phyloP scores from a whole-genome alignment of 768 basidiomycete genomes.

The Podaxis sp. region DNA sequence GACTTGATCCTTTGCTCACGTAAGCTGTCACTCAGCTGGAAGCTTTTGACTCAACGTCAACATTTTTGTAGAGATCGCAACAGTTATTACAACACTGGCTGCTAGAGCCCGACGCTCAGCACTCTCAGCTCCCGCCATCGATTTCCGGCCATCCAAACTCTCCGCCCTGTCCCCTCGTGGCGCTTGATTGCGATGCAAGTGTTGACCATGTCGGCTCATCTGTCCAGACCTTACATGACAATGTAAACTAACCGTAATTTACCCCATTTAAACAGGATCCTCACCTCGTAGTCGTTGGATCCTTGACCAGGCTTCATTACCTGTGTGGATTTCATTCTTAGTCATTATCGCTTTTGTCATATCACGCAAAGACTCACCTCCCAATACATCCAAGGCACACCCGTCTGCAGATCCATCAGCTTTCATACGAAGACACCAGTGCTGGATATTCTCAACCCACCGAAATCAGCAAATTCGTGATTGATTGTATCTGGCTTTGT shows the following conservation, averaged over 20 bases:
- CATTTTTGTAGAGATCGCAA: background rate
- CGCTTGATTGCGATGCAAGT: constrained; percentile 19
- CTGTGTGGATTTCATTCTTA: background rate
- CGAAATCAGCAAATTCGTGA: constrained; percentile 35
- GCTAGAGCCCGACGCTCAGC: background rate
- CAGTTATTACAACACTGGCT: background rate
- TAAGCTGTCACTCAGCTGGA: background rate
- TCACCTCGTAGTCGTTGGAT: constrained; percentile 22
- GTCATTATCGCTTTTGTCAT: background rate
- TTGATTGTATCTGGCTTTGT: constrained; percentile 36
- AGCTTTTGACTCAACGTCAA: background rate
- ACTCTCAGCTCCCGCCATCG: constrained; percentile 15
- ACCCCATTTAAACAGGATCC: background rate
- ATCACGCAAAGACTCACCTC: constrained; percentile 13
- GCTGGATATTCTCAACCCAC: constrained; percentile 16
- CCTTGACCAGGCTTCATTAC: constrained; percentile 22
- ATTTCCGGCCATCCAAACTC: constrained; percentile 26
- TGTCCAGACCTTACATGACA: constrained; percentile 21
- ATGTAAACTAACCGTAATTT: background rate
- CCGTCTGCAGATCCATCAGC: constrained; percentile 16
- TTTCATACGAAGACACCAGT: background rate
- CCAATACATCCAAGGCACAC: constrained; percentile 28
- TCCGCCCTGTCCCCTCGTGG: constrained; percentile 20
- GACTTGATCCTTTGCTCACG: background rate
- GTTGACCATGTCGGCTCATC: constrained; percentile 26